Conservation (phyloP, 139 green algal species). For the Yamagishiella unicocca region DNA sequence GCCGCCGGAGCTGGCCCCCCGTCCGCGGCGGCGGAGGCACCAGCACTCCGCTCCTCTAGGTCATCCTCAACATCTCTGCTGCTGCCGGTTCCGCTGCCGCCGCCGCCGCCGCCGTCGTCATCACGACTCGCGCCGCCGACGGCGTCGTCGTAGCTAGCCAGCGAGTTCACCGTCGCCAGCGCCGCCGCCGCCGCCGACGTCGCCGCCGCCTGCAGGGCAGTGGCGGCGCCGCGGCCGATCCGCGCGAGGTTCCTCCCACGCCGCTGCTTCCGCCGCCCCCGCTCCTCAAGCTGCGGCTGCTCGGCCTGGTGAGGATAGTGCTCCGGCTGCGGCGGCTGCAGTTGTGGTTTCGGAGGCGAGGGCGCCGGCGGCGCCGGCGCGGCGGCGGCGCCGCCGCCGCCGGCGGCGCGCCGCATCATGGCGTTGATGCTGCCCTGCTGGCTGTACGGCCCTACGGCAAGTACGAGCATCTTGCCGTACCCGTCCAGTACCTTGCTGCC, state of each 20-base stretch:
- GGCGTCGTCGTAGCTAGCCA: not conserved
- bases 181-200: not conserved
- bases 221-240: not conserved
- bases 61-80: too few relatives aligned
- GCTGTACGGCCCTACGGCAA: slow-evolving; percentile 82
- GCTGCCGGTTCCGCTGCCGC: not conserved
- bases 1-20: too few relatives aligned
- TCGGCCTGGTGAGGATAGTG: too few relatives aligned
- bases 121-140: not conserved
- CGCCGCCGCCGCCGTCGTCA: not conserved
- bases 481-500: slow-evolving; percentile 81
- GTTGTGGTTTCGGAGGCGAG: too few relatives aligned
- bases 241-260: not conserved
- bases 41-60: too few relatives aligned
- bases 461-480: slow-evolving; percentile 82
- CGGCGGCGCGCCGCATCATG: not conserved
- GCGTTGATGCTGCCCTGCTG: slow-evolving; percentile 66
- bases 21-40: too few relatives aligned
- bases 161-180: not conserved
- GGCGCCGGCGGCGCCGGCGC: not conserved
- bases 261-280: not conserved
- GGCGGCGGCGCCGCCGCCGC: not conserved
- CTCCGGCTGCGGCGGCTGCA: too few relatives aligned
- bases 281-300: too few relatives aligned
- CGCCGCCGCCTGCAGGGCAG: not conserved